Evolutionary conservation across 768 basidiomycete genomes (phyloP), one percentile per base, ranked within the genome.

Genomic region (Cyathus striatus): DNA sequence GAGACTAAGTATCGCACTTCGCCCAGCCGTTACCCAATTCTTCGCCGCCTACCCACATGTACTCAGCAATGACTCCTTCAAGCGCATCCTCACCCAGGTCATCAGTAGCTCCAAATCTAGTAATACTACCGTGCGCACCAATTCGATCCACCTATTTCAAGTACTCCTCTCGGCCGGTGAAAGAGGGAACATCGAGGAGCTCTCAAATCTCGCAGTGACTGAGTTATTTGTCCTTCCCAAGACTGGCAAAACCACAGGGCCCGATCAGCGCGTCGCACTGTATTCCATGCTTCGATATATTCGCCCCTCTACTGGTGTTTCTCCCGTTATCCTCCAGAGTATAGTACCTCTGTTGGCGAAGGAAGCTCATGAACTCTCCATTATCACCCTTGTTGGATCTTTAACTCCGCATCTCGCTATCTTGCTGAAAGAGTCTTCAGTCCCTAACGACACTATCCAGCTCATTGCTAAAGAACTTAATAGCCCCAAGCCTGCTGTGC

Each of bases 191-290:
- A 54, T 65, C 5, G 48, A 68, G 10, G 64, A 66, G 4, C 67
- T 74, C 18, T 52, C 70, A 7, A 65, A 69, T 5, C 47, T 68
- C 1, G 72, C 80, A 9, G 72, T 82, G 2, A 68, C 68, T 6
- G 90, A 95, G 48, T 60, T 92, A 4, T 65, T 92, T 7, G 65
- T 68, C n/a, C 70, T 91, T 0, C 87, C 91, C 1, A 83, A 85
- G 52, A 61, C 82, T 0, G 87, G 90, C 17, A 99, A 96, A 69
- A 89, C 92, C 0, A 66, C 83, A 1, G 90, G 91, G 1, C 76
- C 87, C 2, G 95, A 95, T 43, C 92, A 98, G 58, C 81, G 94
- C 14, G 60, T 81, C 4, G 70, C 85, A 0, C 68, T 98, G 6
- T 94, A 90, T 63, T 73, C 78, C 1, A 90, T 98, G 82, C 70